Evolutionary conservation across 495 filamentous ascomycete species (phyloP).

Genomic region (Xylaria bambusicola): DNA sequence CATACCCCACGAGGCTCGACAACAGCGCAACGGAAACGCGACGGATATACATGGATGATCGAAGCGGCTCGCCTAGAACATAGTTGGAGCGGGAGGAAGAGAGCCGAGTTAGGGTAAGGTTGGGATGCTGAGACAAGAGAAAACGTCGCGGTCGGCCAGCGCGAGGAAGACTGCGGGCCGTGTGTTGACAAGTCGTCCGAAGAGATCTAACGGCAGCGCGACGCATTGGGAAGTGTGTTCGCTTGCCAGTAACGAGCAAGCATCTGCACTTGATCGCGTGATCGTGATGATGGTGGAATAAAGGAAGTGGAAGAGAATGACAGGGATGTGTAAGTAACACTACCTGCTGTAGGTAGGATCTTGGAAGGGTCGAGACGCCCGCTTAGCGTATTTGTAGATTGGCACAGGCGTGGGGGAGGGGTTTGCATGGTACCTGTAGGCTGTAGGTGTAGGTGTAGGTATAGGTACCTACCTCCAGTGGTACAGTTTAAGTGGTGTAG

Average conservation of each 20-base stretch:
- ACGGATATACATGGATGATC: conserved; percentile 53
- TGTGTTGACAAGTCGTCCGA: conserved; percentile 46
- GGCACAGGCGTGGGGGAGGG: no score
- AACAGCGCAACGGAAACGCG: conserved; percentile 45
- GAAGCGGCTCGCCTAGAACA: conserved; percentile 41
- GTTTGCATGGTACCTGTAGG: no score
- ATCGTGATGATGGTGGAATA: no score
- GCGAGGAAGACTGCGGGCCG: conserved; percentile 42
- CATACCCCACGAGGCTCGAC: conserved; percentile 53
- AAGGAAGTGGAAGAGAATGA: conserved; percentile 7
- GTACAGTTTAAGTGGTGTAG: no score
- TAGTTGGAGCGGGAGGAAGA: conserved; percentile 26
- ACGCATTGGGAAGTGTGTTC: conserved; percentile 43
- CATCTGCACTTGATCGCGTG: conserved; percentile 19
- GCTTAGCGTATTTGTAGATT: no score
- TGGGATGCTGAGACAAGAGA: conserved; percentile 25
- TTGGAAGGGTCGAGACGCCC: no score
- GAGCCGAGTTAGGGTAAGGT: conserved; percentile 24
- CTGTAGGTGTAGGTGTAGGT: no score
- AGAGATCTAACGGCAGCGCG: conserved; percentile 47
- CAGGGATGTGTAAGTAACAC: conserved; percentile 19
- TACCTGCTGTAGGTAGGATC: no score
- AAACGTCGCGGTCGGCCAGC: conserved; percentile 37
- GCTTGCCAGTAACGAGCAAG: conserved; percentile 24
- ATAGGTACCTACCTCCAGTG: no score